These are phyloP conservation scores for Aspergillus unguis DNA, from an alignment of 2,329 filamentous ascomycete species.

Conservation along the genomic window DNA sequence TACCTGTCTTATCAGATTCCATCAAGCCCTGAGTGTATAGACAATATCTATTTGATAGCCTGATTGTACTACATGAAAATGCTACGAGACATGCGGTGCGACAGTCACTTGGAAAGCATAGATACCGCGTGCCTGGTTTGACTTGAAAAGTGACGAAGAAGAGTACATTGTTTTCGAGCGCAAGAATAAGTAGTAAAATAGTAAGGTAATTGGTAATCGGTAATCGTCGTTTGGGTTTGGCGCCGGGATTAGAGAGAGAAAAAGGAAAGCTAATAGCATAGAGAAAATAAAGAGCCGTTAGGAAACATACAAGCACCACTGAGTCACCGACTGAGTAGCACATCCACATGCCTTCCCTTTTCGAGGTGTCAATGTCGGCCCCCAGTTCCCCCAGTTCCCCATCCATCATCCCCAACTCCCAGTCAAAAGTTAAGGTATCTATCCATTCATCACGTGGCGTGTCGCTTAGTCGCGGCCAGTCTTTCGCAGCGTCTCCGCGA, in stretches of 20 bases:
- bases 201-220: constrained; percentile 12
- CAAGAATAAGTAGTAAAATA: too few relatives aligned
- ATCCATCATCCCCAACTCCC: constrained; percentile 38
- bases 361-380: constrained; percentile 28
- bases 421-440: constrained; percentile 35
- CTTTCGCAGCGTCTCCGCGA: constrained; percentile 79
- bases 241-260: constrained; percentile 35
- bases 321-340: constrained; percentile 31
- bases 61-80: too few relatives aligned
- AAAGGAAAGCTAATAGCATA: constrained; percentile 42
- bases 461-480: constrained; percentile 47
- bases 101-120: too few relatives aligned
- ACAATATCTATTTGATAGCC: background rate
- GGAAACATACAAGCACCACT: constrained; percentile 35
- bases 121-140: too few relatives aligned
- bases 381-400: constrained; percentile 33
- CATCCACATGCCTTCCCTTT: constrained; percentile 30
- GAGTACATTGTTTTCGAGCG: background rate
- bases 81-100: too few relatives aligned
- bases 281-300: constrained; percentile 38
- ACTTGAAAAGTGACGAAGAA: background rate
- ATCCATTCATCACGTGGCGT: constrained; percentile 31
- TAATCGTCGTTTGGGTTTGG: constrained; percentile 25
- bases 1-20: background rate
- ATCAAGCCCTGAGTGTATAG: background rate